Evolutionary conservation across 1,284 basidiomycete species (phyloP).

Genomic region (Trichosporon ovoides): DNA sequence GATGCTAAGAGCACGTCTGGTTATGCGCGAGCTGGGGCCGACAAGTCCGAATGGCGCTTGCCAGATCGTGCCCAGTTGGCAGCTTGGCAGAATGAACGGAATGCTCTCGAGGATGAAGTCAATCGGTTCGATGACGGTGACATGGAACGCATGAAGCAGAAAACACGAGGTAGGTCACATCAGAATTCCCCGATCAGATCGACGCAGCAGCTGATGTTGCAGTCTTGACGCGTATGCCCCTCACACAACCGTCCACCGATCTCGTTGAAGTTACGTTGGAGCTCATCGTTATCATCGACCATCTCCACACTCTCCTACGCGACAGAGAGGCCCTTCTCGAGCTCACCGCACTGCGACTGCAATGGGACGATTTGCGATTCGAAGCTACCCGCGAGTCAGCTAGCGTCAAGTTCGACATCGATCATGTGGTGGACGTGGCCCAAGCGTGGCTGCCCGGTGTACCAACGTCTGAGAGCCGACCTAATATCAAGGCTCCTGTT

Average conservation of each 20-base stretch:
- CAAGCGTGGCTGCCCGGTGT: conserved; percentile 61
- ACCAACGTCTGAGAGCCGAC: conserved; percentile 3
- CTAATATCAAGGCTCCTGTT: neutral
- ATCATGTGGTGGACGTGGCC: conserved; percentile 60
- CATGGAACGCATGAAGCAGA: conserved; percentile 75
- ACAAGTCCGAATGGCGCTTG: conserved; percentile 43
- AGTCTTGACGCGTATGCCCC: conserved; percentile 83
- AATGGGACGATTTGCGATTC: conserved; percentile 73
- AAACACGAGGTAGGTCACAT: conserved; percentile 72
- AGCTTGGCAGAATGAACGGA: conserved; percentile 73
- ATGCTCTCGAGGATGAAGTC: conserved; percentile 81
- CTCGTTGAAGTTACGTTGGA: conserved; percentile 88
- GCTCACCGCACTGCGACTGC: conserved; percentile 63
- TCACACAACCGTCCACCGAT: conserved; percentile 87
- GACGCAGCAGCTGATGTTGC: conserved; percentile 10
- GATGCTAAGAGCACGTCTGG: conserved; percentile 14
- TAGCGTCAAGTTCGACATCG: conserved; percentile 62
- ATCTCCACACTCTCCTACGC: conserved; percentile 76
- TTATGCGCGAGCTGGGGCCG: conserved; percentile 18
- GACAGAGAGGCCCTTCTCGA: conserved; percentile 72
- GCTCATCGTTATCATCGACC: conserved; percentile 84
- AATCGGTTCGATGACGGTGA: conserved; percentile 86
- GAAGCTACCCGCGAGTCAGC: conserved; percentile 64
- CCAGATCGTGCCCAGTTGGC: conserved; percentile 64
- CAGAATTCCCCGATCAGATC: too few relatives aligned